Evolutionary conservation across 202 grass and related monocot species (phyloP).

Genomic region (Panicum virgatum): DNA sequence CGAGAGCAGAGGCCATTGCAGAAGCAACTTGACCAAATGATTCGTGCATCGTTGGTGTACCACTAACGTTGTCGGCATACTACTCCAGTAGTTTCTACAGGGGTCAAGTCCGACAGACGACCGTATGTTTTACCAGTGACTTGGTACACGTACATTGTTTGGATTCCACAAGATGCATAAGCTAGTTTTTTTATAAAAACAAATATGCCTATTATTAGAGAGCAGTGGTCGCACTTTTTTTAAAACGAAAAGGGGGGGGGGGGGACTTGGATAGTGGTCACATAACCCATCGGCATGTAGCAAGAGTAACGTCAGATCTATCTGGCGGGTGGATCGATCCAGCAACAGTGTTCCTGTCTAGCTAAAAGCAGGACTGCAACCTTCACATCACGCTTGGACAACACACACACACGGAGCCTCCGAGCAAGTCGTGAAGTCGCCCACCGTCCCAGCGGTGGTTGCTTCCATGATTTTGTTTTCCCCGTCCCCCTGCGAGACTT

Average conservation of each 20-base stretch:
- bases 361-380: not conserved
- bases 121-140: not conserved
- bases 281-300: not conserved
- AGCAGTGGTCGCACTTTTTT: no score
- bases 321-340: not conserved
- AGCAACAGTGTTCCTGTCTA: not conserved
- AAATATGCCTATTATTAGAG: no score
- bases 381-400: not conserved
- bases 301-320: not conserved
- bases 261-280: not conserved
- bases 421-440: not conserved
- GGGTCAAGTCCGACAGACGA: no score
- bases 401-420: no score
- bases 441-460: not conserved
- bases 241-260: no score
- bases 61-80: not conserved
- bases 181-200: not conserved
- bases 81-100: not conserved
- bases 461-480: slow-evolving; percentile 31
- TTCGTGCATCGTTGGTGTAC: slow-evolving; percentile 9
- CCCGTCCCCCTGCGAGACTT: not conserved
- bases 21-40: no score
- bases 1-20: no score
- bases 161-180: not conserved
- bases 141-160: not conserved